A percentile compares a stretch with the other conserved stretches of the same genome.
These are phyloP conservation scores for Azolla pinnata DNA, from an alignment of 75 land plant species.

Conservation along the genomic window DNA sequence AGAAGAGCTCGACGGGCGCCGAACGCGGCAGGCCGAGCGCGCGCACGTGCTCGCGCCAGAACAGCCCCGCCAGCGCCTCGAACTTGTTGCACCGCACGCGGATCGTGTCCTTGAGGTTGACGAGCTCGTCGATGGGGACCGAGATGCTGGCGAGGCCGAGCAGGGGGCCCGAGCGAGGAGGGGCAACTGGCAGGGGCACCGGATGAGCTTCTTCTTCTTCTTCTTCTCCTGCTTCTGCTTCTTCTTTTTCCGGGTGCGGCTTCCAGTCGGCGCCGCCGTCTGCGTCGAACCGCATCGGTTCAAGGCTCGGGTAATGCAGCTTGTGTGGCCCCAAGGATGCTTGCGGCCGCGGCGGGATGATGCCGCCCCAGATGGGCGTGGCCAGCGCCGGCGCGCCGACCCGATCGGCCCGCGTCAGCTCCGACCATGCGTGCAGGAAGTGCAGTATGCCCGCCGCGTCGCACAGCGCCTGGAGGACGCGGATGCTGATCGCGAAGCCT, in stretches of 20 bases:
- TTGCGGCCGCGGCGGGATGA: background rate
- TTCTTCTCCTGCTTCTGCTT: background rate
- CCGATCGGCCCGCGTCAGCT: slow-evolving; percentile 1
- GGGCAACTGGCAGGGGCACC: no score
- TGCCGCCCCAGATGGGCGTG: slow-evolving; percentile 15
- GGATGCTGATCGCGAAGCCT: slow-evolving; percentile 15
- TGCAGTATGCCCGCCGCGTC: slow-evolving; percentile 18
- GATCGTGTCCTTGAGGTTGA: background rate
- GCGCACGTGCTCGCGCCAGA: slow-evolving; percentile 19
- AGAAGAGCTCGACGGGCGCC: slow-evolving; percentile 7
- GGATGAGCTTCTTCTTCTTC: no score
- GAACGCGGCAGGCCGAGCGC: slow-evolving; percentile 6
- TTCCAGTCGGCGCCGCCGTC: no score
- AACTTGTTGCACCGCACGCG: slow-evolving; percentile 7
- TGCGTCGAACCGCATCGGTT: no score
- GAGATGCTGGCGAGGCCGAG: background rate
- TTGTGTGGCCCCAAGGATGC: background rate
- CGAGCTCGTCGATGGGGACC: background rate
- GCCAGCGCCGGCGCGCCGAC: background rate
- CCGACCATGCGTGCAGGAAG: slow-evolving; percentile 16
- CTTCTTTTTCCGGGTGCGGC: no score
- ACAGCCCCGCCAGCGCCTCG: slow-evolving; percentile 17
- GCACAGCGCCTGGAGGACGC: slow-evolving; percentile 12
- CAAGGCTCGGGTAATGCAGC: slow-evolving; percentile 5
- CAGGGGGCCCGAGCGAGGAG: no score